A percentile compares a stretch with the other conserved stretches of the same genome.
Evolutionary conservation across 2,329 filamentous ascomycete species (phyloP).

Genomic region (Endoconidiophora laricicola): DNA sequence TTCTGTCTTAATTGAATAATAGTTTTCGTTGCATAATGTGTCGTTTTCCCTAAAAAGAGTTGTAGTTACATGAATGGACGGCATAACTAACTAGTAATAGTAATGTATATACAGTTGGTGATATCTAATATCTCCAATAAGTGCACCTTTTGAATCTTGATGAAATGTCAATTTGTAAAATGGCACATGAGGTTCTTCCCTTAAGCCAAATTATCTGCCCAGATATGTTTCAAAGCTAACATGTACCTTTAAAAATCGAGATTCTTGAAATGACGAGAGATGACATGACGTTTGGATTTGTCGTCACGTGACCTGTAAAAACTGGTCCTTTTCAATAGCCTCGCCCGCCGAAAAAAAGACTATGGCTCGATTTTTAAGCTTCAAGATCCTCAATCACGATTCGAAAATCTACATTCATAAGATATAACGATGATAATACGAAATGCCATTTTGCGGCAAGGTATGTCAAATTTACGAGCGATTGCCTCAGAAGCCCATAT

Average conservation of each 20-base stretch:
- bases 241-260: too few relatives aligned
- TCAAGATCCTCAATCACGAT: not conserved
- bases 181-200: too few relatives aligned
- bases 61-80: too few relatives aligned
- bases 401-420: too few relatives aligned
- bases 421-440: conserved; percentile 34
- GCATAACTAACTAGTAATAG: too few relatives aligned
- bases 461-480: conserved; percentile 22
- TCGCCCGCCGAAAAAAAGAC: conserved; percentile 5
- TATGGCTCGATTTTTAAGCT: not conserved
- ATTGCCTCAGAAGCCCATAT: not conserved
- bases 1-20: not conserved
- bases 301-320: conserved; percentile 11
- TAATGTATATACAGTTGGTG: too few relatives aligned
- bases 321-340: conserved; percentile 4
- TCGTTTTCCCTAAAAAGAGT: not conserved
- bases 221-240: too few relatives aligned
- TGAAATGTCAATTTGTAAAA: too few relatives aligned
- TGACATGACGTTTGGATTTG: not conserved
- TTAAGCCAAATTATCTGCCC: too few relatives aligned
- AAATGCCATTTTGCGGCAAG: conserved; percentile 36
- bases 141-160: too few relatives aligned
- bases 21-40: not conserved
- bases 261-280: not conserved
- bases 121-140: too few relatives aligned